Conservation (phyloP, 2,329 filamentous ascomycete species). For the Sporothrix dimorphospora region DNA sequence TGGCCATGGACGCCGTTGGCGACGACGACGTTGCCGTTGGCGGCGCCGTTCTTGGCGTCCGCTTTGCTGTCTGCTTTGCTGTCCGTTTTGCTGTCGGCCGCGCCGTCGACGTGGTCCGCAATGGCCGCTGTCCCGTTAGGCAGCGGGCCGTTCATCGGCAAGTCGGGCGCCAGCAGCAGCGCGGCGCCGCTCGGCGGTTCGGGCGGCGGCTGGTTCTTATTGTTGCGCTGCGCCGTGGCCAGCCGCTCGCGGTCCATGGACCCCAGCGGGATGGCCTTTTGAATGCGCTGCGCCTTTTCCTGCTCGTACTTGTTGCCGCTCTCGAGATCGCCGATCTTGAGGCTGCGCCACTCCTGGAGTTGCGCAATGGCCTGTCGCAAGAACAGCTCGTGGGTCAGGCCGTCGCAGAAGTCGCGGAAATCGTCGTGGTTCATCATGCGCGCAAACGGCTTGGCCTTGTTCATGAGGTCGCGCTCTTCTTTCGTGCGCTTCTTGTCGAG, state of each 20-base stretch:
- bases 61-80: not conserved
- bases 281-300: conserved; percentile 78
- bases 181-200: conserved; percentile 76
- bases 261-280: conserved; percentile 71
- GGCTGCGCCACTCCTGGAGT: conserved; percentile 88
- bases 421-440: conserved; percentile 95
- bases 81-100: not conserved
- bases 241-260: conserved; percentile 82
- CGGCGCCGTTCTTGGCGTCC: not conserved
- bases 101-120: conserved; percentile 32
- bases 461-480: conserved; percentile 87
- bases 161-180: conserved; percentile 75
- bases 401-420: conserved; percentile 83
- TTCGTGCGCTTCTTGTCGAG: conserved; percentile 94
- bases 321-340: conserved; percentile 81
- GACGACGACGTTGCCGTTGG: conserved; percentile 41
- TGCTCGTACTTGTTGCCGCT: conserved; percentile 90
- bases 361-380: conserved; percentile 86
- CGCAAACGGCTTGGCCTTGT: conserved; percentile 94
- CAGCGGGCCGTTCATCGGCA: conserved; percentile 43
- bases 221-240: conserved; percentile 69
- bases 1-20: conserved; percentile 41
- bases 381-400: conserved; percentile 87
- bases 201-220: conserved; percentile 69
- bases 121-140: conserved; percentile 58